Conservation (phyloP, 2,329 filamentous ascomycete species). For the Cladosporium sp. region DNA sequence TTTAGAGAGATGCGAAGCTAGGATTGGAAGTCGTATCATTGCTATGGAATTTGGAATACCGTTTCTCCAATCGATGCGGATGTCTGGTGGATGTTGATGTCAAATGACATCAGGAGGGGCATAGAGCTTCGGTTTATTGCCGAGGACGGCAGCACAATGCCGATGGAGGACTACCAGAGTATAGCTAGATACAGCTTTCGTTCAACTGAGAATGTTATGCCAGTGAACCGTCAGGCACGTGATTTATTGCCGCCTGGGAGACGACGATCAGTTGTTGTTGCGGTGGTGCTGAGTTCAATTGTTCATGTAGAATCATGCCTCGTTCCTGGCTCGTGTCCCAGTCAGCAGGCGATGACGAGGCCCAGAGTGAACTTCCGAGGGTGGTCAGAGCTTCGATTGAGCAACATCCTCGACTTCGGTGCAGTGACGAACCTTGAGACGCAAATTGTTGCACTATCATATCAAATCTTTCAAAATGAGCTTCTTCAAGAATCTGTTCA, state of each 20-base stretch:
- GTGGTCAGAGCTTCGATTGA: not conserved
- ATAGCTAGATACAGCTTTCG: too few species aligned
- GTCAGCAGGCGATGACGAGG: too few species aligned
- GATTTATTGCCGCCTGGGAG: too few species aligned
- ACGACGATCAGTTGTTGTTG: too few species aligned
- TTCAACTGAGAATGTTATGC: too few species aligned
- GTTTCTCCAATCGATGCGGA: not conserved
- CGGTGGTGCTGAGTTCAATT: too few species aligned
- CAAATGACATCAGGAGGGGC: not conserved
- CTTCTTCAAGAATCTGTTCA: constrained; percentile 46
- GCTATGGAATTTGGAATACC: constrained; percentile 2
- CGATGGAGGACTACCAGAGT: not conserved
- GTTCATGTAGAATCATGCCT: too few species aligned
- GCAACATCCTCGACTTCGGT: not conserved
- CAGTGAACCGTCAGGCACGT: too few species aligned
- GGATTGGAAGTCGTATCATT: constrained; percentile 10
- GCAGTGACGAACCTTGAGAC: not conserved
- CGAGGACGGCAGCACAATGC: not conserved
- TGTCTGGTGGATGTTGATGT: not conserved
- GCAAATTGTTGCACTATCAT: not conserved
- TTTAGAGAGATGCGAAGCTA: constrained; percentile 1
- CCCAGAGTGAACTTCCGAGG: not conserved
- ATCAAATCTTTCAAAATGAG: constrained; percentile 25
- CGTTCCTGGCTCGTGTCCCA: too few species aligned
- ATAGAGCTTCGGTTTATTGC: not conserved